Conservation (phyloP, 805 yeast species). For the Kluyveromyces nonfermentans region DNA sequence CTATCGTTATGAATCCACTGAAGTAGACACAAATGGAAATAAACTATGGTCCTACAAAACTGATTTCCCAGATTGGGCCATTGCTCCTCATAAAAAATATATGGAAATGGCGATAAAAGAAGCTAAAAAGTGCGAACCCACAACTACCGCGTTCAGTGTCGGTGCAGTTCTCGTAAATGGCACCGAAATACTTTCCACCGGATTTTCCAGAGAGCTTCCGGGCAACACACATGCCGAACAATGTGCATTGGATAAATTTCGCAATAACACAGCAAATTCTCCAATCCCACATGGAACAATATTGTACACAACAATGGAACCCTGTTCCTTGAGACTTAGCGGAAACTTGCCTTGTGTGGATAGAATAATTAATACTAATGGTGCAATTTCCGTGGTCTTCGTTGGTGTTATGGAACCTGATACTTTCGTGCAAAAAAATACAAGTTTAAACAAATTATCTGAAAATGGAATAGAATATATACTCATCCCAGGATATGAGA, state of each 20-base stretch:
- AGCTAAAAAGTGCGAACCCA: conserved; percentile 73
- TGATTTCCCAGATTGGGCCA: conserved; percentile 76
- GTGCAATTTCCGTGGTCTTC: conserved; percentile 58
- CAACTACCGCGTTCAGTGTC: conserved; percentile 85
- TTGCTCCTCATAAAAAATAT: conserved; percentile 42
- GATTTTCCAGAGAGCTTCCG: conserved; percentile 81
- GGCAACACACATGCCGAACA: conserved; percentile 99
- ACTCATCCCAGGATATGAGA: conserved; percentile 77
- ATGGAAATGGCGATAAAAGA: conserved; percentile 72
- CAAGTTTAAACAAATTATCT: conserved; percentile 47
- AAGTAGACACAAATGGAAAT: conserved; percentile 19
- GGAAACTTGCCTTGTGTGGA: conserved; percentile 87
- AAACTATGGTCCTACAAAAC: conserved; percentile 67
- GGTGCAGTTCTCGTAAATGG: conserved; percentile 77
- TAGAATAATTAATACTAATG: conserved; percentile 47
- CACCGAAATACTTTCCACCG: conserved; percentile 57
- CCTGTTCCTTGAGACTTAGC: conserved; percentile 80
- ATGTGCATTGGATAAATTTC: conserved; percentile 77
- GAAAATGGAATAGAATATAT: conserved; percentile 57
- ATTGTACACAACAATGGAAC: conserved; percentile 94
- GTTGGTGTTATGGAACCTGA: conserved; percentile 92
- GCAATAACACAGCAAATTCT: conserved; percentile 23
- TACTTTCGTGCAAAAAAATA: conserved; percentile 73
- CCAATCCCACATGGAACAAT: conserved; percentile 68
- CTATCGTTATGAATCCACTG: conserved; percentile 55